Evolutionary conservation across 2,329 filamentous ascomycete genomes (phyloP).

Genomic region (Aureobasidium leucospermi): DNA sequence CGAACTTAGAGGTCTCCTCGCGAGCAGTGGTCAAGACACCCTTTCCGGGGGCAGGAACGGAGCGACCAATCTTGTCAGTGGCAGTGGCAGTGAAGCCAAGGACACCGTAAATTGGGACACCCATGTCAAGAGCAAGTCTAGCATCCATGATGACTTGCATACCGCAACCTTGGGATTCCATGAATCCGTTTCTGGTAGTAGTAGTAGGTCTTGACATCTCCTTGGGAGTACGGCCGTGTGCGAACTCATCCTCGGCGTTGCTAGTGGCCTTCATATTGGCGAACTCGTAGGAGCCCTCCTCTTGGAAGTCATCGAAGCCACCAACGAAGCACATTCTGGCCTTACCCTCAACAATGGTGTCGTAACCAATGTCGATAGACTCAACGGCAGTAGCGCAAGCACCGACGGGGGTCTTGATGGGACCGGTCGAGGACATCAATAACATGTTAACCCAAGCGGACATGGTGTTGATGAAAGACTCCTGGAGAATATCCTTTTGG

Average conservation of each 20-base stretch:
- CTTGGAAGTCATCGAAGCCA: conserved; percentile 98
- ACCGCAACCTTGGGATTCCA: conserved; percentile 98
- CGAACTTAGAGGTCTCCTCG: conserved; percentile 84
- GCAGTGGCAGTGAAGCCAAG: conserved; percentile 90
- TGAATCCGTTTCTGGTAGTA: conserved; percentile 94
- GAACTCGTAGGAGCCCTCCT: conserved; percentile 98
- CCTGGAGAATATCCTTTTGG: conserved; percentile 97
- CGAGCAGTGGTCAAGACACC: conserved; percentile 94
- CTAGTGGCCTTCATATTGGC: conserved; percentile 99
- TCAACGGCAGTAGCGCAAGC: conserved; percentile 96
- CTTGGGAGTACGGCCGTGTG: conserved; percentile 84
- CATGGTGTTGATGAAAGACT: conserved; percentile 99
- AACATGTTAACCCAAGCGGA: conserved; percentile 99
- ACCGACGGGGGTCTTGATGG: conserved; percentile 97
- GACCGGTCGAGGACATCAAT: conserved; percentile 89
- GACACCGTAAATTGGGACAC: conserved; percentile 93
- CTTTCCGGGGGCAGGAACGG: conserved; percentile 90
- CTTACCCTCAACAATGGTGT: conserved; percentile 98
- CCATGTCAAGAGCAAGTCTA: conserved; percentile 93
- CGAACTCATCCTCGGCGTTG: conserved; percentile 94
- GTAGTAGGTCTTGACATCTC: conserved; percentile 98
- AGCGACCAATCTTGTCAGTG: conserved; percentile 98
- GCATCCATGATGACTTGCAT: conserved; percentile 98
- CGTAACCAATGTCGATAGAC: conserved; percentile 94
- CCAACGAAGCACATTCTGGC: conserved; percentile 95